Evolutionary conservation across 345 rosid genomes (phyloP).

Genomic region (Populus deltoides): DNA sequence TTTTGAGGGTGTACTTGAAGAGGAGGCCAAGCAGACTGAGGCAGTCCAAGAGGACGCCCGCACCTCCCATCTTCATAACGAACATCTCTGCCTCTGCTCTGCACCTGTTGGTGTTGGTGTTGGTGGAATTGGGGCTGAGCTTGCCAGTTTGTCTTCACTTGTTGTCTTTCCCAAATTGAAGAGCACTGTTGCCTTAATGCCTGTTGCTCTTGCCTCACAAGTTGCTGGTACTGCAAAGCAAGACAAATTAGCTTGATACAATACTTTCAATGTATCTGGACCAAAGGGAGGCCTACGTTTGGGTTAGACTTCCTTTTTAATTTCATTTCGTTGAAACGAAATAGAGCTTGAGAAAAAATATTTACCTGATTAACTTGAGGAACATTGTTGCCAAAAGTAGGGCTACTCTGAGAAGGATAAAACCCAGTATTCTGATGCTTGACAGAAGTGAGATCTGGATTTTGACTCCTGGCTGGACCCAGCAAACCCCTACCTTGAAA

Average conservation of each 20-base stretch:
- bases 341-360: neutral
- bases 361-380: conserved; percentile 25
- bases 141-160: neutral
- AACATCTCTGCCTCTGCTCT: conserved; percentile 17
- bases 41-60: conserved; percentile 18
- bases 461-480: conserved; percentile 5
- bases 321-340: neutral
- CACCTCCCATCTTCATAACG: conserved; percentile 27
- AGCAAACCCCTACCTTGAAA: neutral
- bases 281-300: neutral
- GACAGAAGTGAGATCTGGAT: conserved; percentile 3
- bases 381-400: neutral
- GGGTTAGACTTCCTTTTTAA: too few species aligned
- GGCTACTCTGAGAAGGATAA: conserved; percentile 8
- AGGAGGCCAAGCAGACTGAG: conserved; percentile 43
- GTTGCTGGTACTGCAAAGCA: conserved; percentile 7
- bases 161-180: conserved; percentile 21
- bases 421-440: conserved; percentile 22
- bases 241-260: neutral
- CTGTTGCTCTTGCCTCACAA: conserved; percentile 11
- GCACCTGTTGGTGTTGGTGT: conserved; percentile 33
- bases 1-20: conserved; percentile 15
- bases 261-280: neutral
- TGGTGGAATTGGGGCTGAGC: neutral
- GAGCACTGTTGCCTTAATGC: conserved; percentile 20